These are phyloP conservation scores for Monosporozyma aerobia DNA, from an alignment of 805 yeast genomes.

Conservation along the genomic window DNA sequence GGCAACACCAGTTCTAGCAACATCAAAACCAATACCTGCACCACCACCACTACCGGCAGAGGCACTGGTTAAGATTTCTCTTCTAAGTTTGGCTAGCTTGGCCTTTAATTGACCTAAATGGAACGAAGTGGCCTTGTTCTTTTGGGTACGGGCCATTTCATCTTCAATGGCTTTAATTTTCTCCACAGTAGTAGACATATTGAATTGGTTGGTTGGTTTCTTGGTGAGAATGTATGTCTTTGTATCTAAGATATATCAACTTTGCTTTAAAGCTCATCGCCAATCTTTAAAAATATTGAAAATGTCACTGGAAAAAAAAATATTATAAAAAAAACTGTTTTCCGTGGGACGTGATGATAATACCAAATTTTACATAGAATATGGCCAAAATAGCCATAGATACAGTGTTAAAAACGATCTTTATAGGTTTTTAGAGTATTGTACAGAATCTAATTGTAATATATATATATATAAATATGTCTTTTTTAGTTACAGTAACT, in stretches of 20 bases:
- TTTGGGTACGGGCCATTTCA: constrained; percentile 97
- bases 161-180: constrained; percentile 83
- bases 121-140: constrained; percentile 94
- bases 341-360: not conserved
- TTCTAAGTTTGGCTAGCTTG: constrained; percentile 85
- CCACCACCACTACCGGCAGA: constrained; percentile 79
- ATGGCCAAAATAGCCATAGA: not conserved
- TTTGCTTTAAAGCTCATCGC: constrained; percentile 1
- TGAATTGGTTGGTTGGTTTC: not conserved
- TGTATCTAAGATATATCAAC: not conserved
- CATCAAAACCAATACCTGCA: constrained; percentile 91
- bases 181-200: constrained; percentile 60
- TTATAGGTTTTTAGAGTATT: not conserved
- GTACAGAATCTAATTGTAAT: not conserved
- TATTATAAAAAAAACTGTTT: not conserved
- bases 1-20: constrained; percentile 97
- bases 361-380: not conserved
- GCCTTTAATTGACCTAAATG: constrained; percentile 97
- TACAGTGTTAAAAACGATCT: not conserved
- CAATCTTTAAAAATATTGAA: not conserved
- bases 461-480: not conserved
- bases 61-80: constrained; percentile 73
- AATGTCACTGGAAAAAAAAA: not conserved
- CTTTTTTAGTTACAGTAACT: not conserved
- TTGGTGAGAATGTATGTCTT: not conserved